Percentiles rank a stretch among this genome's conserved stretches.
Evolutionary conservation across 192 early-diverging fungal genomes (phyloP).

Genomic region (Umbelopsis sp.): DNA sequence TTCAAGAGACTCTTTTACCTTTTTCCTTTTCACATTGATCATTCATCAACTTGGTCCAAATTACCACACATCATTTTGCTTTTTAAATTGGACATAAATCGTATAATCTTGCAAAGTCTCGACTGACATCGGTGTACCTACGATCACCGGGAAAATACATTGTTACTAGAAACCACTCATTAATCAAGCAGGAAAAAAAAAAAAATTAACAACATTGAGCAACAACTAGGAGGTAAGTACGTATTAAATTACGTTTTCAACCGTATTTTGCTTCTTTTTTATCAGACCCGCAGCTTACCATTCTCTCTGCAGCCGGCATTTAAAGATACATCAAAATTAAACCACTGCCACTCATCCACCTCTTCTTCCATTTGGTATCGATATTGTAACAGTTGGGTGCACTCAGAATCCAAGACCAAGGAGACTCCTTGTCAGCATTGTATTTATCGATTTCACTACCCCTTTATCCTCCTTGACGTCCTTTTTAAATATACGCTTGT

Average conservation of each 20-base stretch:
- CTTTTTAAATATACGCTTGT: neutral
- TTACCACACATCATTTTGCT: too few relatives aligned
- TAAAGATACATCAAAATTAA: neutral
- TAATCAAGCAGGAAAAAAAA: too few relatives aligned
- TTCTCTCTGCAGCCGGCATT: slow-evolving; percentile 12
- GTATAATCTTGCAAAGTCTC: too few relatives aligned
- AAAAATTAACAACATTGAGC: too few relatives aligned
- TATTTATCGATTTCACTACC: neutral
- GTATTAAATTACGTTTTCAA: slow-evolving; percentile 2
- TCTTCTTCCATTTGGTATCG: neutral
- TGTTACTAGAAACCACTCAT: too few relatives aligned
- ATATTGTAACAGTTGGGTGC: too few relatives aligned
- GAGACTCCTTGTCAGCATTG: slow-evolving; percentile 2
- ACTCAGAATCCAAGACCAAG: slow-evolving; percentile 2
- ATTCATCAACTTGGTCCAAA: too few relatives aligned
- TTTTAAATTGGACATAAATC: too few relatives aligned
- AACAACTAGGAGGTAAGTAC: neutral
- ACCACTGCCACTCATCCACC: neutral
- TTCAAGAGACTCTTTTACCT: too few relatives aligned
- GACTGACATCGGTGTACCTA: too few relatives aligned
- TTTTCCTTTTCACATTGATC: too few relatives aligned
- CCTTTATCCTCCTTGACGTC: slow-evolving; percentile 14
- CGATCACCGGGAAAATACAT: too few relatives aligned
- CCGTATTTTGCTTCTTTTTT: neutral
- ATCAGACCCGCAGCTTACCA: slow-evolving; percentile 12